Percentiles rank a stretch among this genome's conserved stretches.
Evolutionary conservation across 345 rosid species (phyloP).

Genomic region (Cardamine chenopodiifolia): DNA sequence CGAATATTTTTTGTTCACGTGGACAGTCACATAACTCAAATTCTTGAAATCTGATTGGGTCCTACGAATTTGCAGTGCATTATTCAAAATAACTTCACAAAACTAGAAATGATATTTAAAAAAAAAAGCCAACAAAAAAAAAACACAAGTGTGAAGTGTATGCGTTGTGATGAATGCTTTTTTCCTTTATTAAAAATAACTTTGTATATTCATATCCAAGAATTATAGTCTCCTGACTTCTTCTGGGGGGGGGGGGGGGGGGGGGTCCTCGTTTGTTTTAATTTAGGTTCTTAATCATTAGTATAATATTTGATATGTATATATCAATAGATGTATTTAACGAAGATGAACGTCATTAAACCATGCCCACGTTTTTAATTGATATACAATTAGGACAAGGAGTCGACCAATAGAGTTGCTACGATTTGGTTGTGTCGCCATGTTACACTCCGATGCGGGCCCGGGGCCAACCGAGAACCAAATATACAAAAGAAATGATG

Average conservation of each 20-base stretch:
- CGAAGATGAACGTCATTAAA: constrained; percentile 30
- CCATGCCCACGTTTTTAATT: constrained; percentile 35
- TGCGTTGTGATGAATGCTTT: constrained; percentile 39
- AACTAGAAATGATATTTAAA: background rate
- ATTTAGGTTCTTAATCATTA: constrained; percentile 15
- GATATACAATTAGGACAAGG: constrained; percentile 39
- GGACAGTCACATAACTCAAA: constrained; percentile 28
- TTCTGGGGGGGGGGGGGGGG: constrained; percentile 25
- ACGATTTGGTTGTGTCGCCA: constrained; percentile 42
- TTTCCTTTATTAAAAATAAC: background rate
- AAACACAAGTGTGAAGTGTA: constrained; percentile 20
- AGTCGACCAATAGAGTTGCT: constrained; percentile 30
- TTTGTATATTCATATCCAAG: constrained; percentile 29
- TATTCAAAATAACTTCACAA: constrained; percentile 31
- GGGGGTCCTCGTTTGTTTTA: constrained; percentile 12
- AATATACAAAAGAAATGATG: background rate
- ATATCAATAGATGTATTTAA: background rate
- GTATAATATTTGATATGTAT: background rate
- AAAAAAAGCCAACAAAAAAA: background rate
- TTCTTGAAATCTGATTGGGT: constrained; percentile 43
- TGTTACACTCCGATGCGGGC: constrained; percentile 31
- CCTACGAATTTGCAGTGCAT: constrained; percentile 42
- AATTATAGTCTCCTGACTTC: constrained; percentile 40
- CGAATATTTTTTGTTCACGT: constrained; percentile 31
- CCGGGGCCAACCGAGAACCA: background rate